Base-by-base conservation (phyloP, 2,329 filamentous ascomycete species). In the Dactylellina haptotyla region DNA sequence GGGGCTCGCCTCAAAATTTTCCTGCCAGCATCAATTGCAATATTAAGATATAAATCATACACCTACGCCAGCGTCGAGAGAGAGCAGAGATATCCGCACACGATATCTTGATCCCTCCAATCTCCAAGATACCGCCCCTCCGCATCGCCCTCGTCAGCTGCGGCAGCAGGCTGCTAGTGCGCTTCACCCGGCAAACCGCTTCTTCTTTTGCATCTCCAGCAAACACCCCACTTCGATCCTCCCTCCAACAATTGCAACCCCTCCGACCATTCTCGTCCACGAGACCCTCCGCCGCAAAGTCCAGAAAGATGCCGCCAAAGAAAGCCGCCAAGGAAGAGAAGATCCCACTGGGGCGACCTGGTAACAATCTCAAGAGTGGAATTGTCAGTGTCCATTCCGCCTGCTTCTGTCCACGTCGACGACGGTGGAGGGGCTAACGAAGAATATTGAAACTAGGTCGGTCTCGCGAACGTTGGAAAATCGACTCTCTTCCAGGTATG, bases 391-490 rank as follows among this genome's bases (percentile, higher is more conserved):
- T 79, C 25, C 41, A 4, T 28, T 23, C 18, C 8, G 76, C 77
- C 77, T 77, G 76, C 71, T 76, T 76, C 73, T 25, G 8, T 48
- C 25, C 2, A 45, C 20, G 45, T 45, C 10, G 10, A 6, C 4
- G 18, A 77, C n/a, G n/a, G 14, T 9, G 45, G 26, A 25, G 45
- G 45, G 45, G 26, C 20, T 12, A 56, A 18, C 14, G 12, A 20
- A 77, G 65, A 66, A 67, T 73, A 75, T 69, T 75, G 75, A 75
- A 76, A 78, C 80, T 28, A 97, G 93, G 93, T 99, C 83, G 95
- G 95, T 84, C 89, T 99, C 80, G 95, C 95, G 83, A 99, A 99
- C 83, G 96, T 99, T 79, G 95, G 95, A 83, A 99, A 99, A 86
- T 99, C 95, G 77, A 99, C 96, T 32, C 89, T 99, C 79, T 99